Base-by-base conservation (phyloP, 2,329 filamentous ascomycete species). In the Tolypocladium pustulatum region DNA sequence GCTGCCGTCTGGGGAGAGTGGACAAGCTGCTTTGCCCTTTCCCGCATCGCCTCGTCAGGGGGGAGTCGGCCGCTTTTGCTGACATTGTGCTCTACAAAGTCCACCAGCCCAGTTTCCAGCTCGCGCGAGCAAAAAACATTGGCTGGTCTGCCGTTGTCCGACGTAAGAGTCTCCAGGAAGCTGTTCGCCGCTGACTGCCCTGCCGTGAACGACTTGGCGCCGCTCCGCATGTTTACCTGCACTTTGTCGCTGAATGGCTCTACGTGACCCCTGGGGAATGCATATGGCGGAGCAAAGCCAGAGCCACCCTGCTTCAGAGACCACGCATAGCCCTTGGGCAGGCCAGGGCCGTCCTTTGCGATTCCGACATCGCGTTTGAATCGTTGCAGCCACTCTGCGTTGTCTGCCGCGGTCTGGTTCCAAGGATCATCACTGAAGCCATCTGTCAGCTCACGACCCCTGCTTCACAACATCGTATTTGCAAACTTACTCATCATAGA, bases 331-430 rank as follows among this genome's bases (percentile, higher is more conserved):
- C 68, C 71, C 2, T 67, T 62, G 0, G 75, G 72, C 0, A 85
- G 73, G 2, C 81, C 81, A 0, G 81, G 81, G 0, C 82, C 80
- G 12, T 75, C 72, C n/a, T 74, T 68, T 0, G 80, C 68, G 36
- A 86, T 78, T 22, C 81, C 81, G 0, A 73, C 75, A 54, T 82
- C 77, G 13, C 81, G 77, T 68, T 87, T 86, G 72, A 87, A 86
- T 52, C 83, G 78, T 58, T 78, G 75, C 15, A 87, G 75, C 84
- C 84, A 87, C 68, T 86, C 83, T 0, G 75, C 76, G 62, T 86
- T 86, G 65, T 86, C 84, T 36, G 83, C 83, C 0, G 81, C 81
- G 0, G 83, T 86, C 63, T 84, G 80, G 66, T 86, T 86, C 80
- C 82, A 85, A 2, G 81, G 81, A 64, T 86, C 83, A 59, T 86